Evolutionary conservation across 768 basidiomycete species (phyloP), one percentile per base, ranked within the genome.

Genomic region (Tubosaeta sp.): DNA sequence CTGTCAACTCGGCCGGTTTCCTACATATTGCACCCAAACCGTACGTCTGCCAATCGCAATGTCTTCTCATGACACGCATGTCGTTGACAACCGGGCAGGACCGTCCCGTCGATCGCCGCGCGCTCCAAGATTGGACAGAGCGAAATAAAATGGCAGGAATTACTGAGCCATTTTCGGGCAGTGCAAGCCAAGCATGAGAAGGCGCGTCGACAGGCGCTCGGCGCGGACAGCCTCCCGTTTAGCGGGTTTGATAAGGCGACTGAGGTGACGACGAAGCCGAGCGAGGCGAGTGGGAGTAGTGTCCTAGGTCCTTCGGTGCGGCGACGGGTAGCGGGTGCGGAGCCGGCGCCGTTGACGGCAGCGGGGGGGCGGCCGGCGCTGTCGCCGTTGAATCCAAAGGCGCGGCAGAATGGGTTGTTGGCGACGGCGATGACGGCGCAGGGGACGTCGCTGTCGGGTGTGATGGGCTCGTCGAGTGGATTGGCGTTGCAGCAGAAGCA

Each of bases 81-180:
- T 11, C 5, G 67, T 67, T n/a, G 38, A 17, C 29, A 29, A 29
- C n/a, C 17, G 11, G 14, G 51, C 72, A 52, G 63, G 72, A 43
- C 63, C 11, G 60, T 65, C 8, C 52, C 64, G 1, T 63, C 73
- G 19, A 59, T 76, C 25, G 64, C 84, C 2, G 75, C 83, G 17
- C 82, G 92, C 22, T 87, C 91, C 4, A 95, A 95, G 67, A 64
- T 85, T 0, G 74, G 82, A 29, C 81, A 89, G 25, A 93, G 91
- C 39, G 93, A 97, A 48, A 97, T 99, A 66, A 97, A 97, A 66
- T 99, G 97, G 97, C 85, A 86, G 64, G 97, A 98, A 55, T 78
- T 99, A 0, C 79, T 98, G 10, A 77, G 80, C 5, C 97, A 99
- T 68, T 99, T 99, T 76, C 85, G 95, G 16, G 74, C 81, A 0